Base-by-base conservation (phyloP, 1,284 basidiomycete species). In the Exobasidium rhododendri region DNA sequence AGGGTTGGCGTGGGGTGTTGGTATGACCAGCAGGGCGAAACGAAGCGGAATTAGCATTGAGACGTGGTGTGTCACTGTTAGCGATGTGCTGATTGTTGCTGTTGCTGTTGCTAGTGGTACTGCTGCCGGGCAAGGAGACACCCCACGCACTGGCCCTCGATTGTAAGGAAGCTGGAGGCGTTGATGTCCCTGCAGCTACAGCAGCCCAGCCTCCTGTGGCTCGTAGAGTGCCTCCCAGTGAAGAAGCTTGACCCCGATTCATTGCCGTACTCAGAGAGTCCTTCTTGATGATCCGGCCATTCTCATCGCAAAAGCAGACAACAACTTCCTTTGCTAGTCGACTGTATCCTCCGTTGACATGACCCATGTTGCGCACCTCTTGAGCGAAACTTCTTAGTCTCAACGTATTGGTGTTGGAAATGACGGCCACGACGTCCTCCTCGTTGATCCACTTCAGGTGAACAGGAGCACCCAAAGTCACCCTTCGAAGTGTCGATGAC, bases 361-460 rank as follows among this genome's bases (percentile, higher is more conserved):
- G 17, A 26, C 4, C 20, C n/a, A 55, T 22, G 30, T 35, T 40
- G 29, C 52, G 52, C 2, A 55, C 22, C 20, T 55, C 52, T 20
- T 35, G n/a, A 20, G 29, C 13, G 30, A 17, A 3, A 11, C n/a
- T 26, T 11, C 22, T 17, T 11, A 55, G 30, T 26, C 28, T 55
- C 14, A 29, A 26, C 13, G 52, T 35, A 55, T 13, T 20, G 24
- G 56, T 28, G 24, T 70, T 70, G 4, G 72, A 70, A 46, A 75
- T 35, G 10, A 75, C 26, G 26, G 26, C 47, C 2, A 50, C 26
- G n/a, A 75, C 73, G 55, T 75, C 70, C 51, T 75, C 71, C 51
- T 75, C 71, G 11, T 67, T 67, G 50, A 67, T 61, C 71, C 72
- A 75, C 7, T 58, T 55, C 26, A 69, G 59, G 22, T 54, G 51